Conservation (phyloP, 2,329 filamentous ascomycete species). For the Aspergillus sergii region DNA sequence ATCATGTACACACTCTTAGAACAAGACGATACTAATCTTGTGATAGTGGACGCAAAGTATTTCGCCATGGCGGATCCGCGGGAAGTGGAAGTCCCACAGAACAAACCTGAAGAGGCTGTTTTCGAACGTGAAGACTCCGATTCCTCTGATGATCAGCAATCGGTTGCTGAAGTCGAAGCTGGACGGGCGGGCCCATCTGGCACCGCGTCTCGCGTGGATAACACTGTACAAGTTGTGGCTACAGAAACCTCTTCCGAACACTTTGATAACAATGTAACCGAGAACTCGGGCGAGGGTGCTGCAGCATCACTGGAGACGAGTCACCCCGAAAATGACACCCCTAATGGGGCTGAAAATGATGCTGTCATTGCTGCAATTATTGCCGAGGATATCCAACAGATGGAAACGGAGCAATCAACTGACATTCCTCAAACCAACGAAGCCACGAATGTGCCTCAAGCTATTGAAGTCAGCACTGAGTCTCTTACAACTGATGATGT, state of each 20-base stretch:
- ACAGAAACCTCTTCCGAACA: neutral
- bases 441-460: slow-evolving; percentile 8
- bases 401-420: slow-evolving; percentile 19
- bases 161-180: slow-evolving; percentile 22
- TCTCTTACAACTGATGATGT: slow-evolving; percentile 17
- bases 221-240: neutral
- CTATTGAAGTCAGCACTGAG: slow-evolving; percentile 18
- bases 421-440: slow-evolving; percentile 8
- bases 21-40: slow-evolving; percentile 10
- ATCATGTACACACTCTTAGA: neutral
- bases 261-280: neutral
- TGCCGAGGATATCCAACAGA: slow-evolving; percentile 29
- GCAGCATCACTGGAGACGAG: neutral
- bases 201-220: slow-evolving; percentile 4
- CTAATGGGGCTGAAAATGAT: slow-evolving; percentile 24
- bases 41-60: slow-evolving; percentile 36
- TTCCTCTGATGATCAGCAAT: slow-evolving; percentile 23
- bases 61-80: slow-evolving; percentile 41
- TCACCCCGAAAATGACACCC: neutral
- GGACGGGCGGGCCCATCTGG: slow-evolving; percentile 33
- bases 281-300: neutral
- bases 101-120: slow-evolving; percentile 35
- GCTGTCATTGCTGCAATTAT: slow-evolving; percentile 33
- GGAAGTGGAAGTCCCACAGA: slow-evolving; percentile 21
- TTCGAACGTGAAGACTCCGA: slow-evolving; percentile 31